These are phyloP conservation scores for Colletotrichum gigasporum DNA, from an alignment of 2,329 filamentous ascomycete species.

Conservation along the genomic window DNA sequence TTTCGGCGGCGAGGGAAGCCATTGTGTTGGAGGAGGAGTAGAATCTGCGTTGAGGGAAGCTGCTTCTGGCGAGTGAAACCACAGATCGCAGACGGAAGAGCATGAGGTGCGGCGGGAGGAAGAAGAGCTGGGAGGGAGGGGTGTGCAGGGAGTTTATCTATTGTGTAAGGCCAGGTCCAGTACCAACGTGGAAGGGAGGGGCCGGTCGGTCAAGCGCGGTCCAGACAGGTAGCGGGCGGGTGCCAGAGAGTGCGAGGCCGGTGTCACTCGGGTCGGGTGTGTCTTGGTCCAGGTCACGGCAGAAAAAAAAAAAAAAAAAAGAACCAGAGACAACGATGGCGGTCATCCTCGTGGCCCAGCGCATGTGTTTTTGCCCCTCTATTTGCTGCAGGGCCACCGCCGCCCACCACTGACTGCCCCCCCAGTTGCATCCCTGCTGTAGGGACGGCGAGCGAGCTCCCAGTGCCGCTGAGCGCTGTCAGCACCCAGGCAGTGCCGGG, in stretches of 20 bases:
- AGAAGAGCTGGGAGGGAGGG: background rate
- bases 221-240: constrained; percentile 11
- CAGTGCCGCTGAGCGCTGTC: constrained; percentile 3
- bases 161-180: constrained; percentile 1
- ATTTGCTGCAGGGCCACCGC: background rate
- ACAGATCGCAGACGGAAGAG: constrained; percentile 30
- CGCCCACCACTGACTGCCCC: background rate
- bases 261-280: background rate
- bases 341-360: background rate
- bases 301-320: constrained; percentile 9
- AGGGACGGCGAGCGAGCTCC: constrained; percentile 4
- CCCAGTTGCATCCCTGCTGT: constrained; percentile 2
- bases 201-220: background rate
- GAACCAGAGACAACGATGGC: background rate
- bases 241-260: background rate
- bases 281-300: constrained; percentile 17
- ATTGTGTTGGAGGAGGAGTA: constrained; percentile 32
- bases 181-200: constrained; percentile 24
- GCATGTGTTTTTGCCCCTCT: constrained; percentile 28
- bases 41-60: constrained; percentile 17
- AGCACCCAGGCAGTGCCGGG: background rate
- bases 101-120: constrained; percentile 23
- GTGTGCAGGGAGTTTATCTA: constrained; percentile 22
- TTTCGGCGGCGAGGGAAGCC: constrained; percentile 58
- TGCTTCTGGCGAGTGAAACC: constrained; percentile 26